phyloP scores from a whole-genome alignment of 805 yeast genomes.

The Candida koratica region DNA sequence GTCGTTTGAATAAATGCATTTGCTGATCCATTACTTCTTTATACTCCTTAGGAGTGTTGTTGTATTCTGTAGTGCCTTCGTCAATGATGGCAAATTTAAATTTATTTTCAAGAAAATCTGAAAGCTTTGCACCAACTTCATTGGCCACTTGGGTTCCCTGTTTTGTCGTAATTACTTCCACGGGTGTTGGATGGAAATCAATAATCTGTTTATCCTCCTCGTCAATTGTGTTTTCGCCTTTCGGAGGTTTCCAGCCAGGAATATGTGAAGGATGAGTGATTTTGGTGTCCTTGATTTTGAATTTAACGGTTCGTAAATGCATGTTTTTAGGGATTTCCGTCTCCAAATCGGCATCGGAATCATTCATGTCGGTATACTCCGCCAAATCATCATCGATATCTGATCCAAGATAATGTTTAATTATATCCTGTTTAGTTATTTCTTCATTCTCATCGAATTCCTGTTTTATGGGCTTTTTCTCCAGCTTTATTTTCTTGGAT shows the following conservation, averaged over 20 bases:
- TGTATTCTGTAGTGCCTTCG: slow-evolving; percentile 30
- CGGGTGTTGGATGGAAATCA: slow-evolving; percentile 26
- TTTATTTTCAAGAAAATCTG: slow-evolving; percentile 24
- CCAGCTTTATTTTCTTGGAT: slow-evolving; percentile 6
- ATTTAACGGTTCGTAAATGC: slow-evolving; percentile 27
- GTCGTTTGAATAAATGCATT: slow-evolving; percentile 43
- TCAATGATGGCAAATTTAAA: slow-evolving; percentile 37
- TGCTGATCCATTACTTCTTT: slow-evolving; percentile 55
- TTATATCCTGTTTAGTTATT: slow-evolving; percentile 1
- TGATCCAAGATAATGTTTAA: slow-evolving; percentile 2
- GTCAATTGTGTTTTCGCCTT: slow-evolving; percentile 12
- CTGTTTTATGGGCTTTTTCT: slow-evolving; percentile 1
- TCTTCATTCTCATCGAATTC: slow-evolving; percentile 6
- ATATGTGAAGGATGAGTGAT: slow-evolving; percentile 45
- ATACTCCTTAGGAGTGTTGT: slow-evolving; percentile 51
- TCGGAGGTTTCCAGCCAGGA: slow-evolving; percentile 38
- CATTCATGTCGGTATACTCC: slow-evolving; percentile 10
- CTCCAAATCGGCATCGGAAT: slow-evolving; percentile 6
- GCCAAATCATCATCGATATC: slow-evolving; percentile 15
- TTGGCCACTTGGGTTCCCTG: slow-evolving; percentile 22
- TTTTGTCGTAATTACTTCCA: slow-evolving; percentile 20
- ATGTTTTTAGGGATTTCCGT: slow-evolving; percentile 6
- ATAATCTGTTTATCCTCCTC: slow-evolving; percentile 18
- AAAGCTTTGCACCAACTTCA: slow-evolving; percentile 23
- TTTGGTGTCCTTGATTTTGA: slow-evolving; percentile 30